Evolutionary conservation across 495 filamentous ascomycete species (phyloP), one percentile per base, ranked within the genome.

Genomic region (Apodospora peruviana): DNA sequence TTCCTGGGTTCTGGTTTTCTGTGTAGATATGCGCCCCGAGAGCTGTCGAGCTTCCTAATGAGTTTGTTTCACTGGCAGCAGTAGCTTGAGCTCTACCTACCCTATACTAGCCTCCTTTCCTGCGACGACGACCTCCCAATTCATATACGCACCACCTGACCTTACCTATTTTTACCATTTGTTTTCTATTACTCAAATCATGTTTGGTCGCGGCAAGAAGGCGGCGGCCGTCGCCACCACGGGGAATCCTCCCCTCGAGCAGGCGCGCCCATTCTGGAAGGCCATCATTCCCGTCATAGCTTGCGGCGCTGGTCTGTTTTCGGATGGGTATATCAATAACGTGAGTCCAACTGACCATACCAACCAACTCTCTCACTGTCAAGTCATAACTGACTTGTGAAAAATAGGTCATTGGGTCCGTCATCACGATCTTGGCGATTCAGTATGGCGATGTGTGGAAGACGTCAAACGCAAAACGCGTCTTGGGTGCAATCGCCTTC

Each of bases 321-420:
- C 86, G 16, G 90, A 96, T 64, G 90, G 90, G 11, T 95, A 95
- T 63, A 77, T 95, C 60, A 91, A 94, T 71, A 85, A 83, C 47
- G 86, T 73, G 50, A 10, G 55, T 47, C 35, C 17, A 17, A n/a
- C 2, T 0, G 2, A 0, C 20, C 34, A 16, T 37, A 10, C 17
- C 25, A 18, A 2, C 4, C 22, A 7, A 29, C 22, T 37, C 17
- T 18, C n/a, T 12, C 10, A 12, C 9, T 48, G 14, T 19, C 20
- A 34, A 19, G 8, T 21, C n/a, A 11, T 9, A 19, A 4, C 18
- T 41, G 4, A 40, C 16, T 22, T 17, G 18, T 1, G n/a, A 21
- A 12, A 35, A 25, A 27, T 51, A 89, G 84, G 84, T 93, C 56
- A 95, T 95, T 60, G 88, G 90, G 8, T 82, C 82, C 22, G 86